A percentile compares a stretch with the other conserved stretches of the same genome.
phyloP scores from a whole-genome alignment of 1,139 yeast genomes.

The Lizanozyma gosingica region DNA sequence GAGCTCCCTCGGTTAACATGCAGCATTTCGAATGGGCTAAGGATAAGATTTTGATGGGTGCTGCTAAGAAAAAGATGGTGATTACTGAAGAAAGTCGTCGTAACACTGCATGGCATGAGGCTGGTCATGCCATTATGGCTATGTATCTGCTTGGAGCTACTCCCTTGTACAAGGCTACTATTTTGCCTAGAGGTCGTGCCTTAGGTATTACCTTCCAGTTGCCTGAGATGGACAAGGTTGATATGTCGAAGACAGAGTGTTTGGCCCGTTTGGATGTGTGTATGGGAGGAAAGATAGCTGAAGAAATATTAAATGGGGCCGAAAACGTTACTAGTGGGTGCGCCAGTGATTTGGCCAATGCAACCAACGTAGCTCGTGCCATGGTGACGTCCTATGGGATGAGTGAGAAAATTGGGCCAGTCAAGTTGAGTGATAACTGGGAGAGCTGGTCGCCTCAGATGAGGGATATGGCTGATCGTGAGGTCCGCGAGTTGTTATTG shows the following conservation, averaged over 20 bases:
- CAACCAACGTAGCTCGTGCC: constrained; percentile 89
- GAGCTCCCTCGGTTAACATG: constrained; percentile 88
- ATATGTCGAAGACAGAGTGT: constrained; percentile 83
- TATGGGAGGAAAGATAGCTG: constrained; percentile 99
- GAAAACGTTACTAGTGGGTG: constrained; percentile 95
- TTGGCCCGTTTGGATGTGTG: constrained; percentile 90
- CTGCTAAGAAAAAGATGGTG: constrained; percentile 96
- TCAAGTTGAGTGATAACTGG: constrained; percentile 82
- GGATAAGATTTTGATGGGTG: constrained; percentile 95
- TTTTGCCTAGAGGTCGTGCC: constrained; percentile 93
- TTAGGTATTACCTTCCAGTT: constrained; percentile 93
- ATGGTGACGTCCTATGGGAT: constrained; percentile 97
- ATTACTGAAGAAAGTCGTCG: constrained; percentile 89
- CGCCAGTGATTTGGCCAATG: constrained; percentile 80
- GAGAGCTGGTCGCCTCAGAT: constrained; percentile 87
- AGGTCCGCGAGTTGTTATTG: constrained; percentile 67
- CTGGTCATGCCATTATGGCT: constrained; percentile 98
- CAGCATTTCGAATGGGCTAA: constrained; percentile 97
- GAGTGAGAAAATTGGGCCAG: constrained; percentile 92
- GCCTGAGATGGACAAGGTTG: constrained; percentile 98
- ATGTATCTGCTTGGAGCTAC: constrained; percentile 94
- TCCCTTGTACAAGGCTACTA: constrained; percentile 92
- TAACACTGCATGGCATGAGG: constrained; percentile 97
- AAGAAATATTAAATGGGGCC: constrained; percentile 81
- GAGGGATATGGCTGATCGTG: constrained; percentile 86